Conservation (phyloP, 257 asterid genomes). For the Avicennia marina region DNA sequence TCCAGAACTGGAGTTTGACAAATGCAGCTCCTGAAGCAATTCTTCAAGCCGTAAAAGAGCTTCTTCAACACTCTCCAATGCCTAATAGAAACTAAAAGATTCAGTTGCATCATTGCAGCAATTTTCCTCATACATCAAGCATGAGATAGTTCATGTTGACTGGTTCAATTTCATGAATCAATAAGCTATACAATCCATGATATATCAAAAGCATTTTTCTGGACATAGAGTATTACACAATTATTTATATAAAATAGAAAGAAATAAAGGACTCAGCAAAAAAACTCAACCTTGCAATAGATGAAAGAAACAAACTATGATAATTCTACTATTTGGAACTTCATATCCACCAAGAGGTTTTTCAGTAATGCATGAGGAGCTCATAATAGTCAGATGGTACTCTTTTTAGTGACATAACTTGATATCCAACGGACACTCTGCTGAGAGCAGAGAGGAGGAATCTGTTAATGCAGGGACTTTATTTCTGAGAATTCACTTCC, state of each 20-base stretch:
- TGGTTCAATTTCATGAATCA: too few species aligned
- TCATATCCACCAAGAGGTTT: too few species aligned
- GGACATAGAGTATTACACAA: too few species aligned
- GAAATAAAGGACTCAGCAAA: too few species aligned
- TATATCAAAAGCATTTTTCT: too few species aligned
- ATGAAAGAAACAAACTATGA: too few species aligned
- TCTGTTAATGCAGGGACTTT: not conserved
- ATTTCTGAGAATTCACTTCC: too few species aligned
- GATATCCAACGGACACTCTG: constrained; percentile 1
- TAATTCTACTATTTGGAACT: constrained; percentile 2
- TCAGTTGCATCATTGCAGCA: constrained; percentile 17
- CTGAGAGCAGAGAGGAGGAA: constrained; percentile 7
- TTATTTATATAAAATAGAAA: too few species aligned
- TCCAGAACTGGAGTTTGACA: constrained; percentile 77
- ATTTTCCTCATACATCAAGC: constrained; percentile 9
- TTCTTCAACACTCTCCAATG: constrained; percentile 81
- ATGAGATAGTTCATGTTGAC: constrained; percentile 5
- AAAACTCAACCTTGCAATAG: too few species aligned
- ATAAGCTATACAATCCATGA: too few species aligned
- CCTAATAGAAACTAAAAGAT: constrained; percentile 38
- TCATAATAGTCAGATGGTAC: not conserved
- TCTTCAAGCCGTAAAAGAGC: constrained; percentile 88
- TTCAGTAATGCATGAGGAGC: too few species aligned
- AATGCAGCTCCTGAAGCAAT: constrained; percentile 88
- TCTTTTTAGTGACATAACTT: not conserved